Base-by-base conservation (phyloP, 805 yeast genomes). In the Ogataea nonfermentans region DNA sequence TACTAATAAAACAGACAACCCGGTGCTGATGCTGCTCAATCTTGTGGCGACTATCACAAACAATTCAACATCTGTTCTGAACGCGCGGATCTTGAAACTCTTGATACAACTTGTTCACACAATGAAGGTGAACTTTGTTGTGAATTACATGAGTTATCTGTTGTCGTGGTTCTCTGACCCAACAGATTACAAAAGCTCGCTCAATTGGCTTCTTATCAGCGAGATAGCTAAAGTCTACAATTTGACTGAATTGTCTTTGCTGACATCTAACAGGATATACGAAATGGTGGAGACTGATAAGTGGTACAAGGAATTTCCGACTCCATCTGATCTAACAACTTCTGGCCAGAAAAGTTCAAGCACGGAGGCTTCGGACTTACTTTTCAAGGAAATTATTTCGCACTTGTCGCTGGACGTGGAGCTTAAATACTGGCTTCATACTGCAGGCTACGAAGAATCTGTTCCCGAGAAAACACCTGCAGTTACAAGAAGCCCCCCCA, bases 11-110 rank as follows among this genome's bases (percentile, higher is more conserved):
- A 50, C 52, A 4, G 73, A 71, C 26, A 74, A 72, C 49, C 63
- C 70, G 28, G 36, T 74, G 19, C 47, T 66, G 16, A 63, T 68
- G 37, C 62, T 64, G 25, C 62, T 75, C 33, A 58, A 62, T 24
- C 57, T 59, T 15, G 55, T 70, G 25, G 65, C 65, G 35, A 61
- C 61, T 27, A 61, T 63, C 32, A 59, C 51, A 3, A 32, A 35
- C 13, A 40, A 54, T 12, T 50, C 50, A 7, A 59, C 60, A 13
- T 52, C 53, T 4, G 32, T 23, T 11, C 35, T 53, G 16, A 50
- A 52, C 11, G 45, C 55, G 3, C 60, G 57, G 31, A 46, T 64
- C 22, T 51, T 59, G 13, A 36, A 40, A 0, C 45, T 56, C 6
- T 41, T 66, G 19, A 46, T 57, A 3, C 53, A 47, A 4, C 48